These are phyloP conservation scores for Escallonia rubra DNA, from an alignment of 129 eudicot species.

Conservation along the genomic window DNA sequence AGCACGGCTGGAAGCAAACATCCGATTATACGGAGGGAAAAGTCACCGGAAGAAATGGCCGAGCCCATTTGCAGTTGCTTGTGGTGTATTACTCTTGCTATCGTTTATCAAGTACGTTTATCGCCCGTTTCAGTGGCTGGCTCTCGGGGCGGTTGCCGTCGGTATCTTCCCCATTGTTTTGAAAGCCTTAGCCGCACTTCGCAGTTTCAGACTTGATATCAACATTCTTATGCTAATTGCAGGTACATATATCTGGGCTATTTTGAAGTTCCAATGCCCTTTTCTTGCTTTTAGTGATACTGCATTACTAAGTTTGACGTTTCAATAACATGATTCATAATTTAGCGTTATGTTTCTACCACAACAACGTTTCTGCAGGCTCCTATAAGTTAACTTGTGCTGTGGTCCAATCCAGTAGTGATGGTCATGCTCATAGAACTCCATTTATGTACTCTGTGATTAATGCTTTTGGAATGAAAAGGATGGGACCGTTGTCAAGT, in stretches of 20 bases:
- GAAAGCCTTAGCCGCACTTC: slow-evolving; percentile 41
- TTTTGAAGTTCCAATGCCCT: too few species aligned
- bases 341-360: too few species aligned
- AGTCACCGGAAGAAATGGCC: slow-evolving; percentile 74
- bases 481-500: too few species aligned
- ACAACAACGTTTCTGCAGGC: too few species aligned
- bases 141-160: slow-evolving; percentile 51
- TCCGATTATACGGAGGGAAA: slow-evolving; percentile 33
- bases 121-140: slow-evolving; percentile 66
- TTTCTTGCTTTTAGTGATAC: too few species aligned
- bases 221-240: slow-evolving; percentile 72
- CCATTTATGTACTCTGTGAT: too few species aligned
- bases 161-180: slow-evolving; percentile 55
- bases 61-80: slow-evolving; percentile 49
- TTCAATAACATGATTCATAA: too few species aligned
- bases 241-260: slow-evolving; percentile 31
- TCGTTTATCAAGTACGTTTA: slow-evolving; percentile 54
- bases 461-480: too few species aligned
- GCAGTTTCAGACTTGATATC: slow-evolving; percentile 50
- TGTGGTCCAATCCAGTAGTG: too few species aligned
- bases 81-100: slow-evolving; percentile 51
- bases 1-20: slow-evolving; percentile 72
- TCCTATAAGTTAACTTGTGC: too few species aligned
- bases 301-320: too few species aligned
- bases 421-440: too few species aligned